Base-by-base conservation (phyloP, 2,329 filamentous ascomycete genomes). In the Botrytis paeoniae region DNA sequence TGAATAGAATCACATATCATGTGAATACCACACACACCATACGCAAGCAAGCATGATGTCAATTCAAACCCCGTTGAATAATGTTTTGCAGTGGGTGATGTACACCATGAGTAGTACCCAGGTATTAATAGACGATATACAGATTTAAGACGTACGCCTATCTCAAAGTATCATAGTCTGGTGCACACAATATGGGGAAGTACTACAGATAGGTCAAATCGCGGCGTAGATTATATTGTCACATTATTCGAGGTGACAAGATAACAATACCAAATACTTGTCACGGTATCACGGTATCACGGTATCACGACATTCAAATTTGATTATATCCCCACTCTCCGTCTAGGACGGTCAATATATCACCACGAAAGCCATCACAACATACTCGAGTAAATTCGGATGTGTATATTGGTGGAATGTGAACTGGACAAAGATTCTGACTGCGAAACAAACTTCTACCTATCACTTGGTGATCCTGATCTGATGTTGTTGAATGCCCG, bases 261-360 rank as follows among this genome's bases (percentile, higher is more conserved):
- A 41, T 62, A 41, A 18, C 41, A 41, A 18, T 20, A 32, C 39
- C 61, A 64, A 32, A 45, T 32, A 45, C 25, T 45, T 7, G 18
- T 64, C 61, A 64, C 39, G 61, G 61, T 64, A 45, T 45, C n/a
- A 64, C 61, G 9, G n/a, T n/a, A n/a, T 64, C 61, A 64, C 39
- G 61, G 61, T 64, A 45, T 45, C n/a, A 64, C 61, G 9, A 25
- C n/a, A 45, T 64, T 18, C 16, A 39, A 39, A 12, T 32, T 39
- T 20, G 32, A 29, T 20, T 22, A 14, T 54, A 66, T 51, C 25
- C 32, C 43, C 43, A 18, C 25, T n/a, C 48, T 65, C 25, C 29
- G 35, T 65, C 29, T 14, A 35, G 20, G 29, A 12, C 12, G 12
- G 10, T 51, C 48, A n/a, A 66, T 66, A 66, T n/a, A 39, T 39